These are phyloP conservation scores for Tympanopsis confertula DNA, from an alignment of 2,329 filamentous ascomycete genomes.

Conservation along the genomic window DNA sequence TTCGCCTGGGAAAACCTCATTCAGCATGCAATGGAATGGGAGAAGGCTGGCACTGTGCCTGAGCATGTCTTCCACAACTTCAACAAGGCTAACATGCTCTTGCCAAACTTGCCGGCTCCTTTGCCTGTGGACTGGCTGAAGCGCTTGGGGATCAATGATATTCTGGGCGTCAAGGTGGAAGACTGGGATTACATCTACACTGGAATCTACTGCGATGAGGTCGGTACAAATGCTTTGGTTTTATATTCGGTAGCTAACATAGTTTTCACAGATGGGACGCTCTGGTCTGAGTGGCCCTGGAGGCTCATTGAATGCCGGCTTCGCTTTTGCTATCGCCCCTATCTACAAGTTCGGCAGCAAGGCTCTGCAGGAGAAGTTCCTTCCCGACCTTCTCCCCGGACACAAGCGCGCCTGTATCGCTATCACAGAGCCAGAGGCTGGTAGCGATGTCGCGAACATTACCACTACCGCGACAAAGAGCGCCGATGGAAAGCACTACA, in stretches of 20 bases:
- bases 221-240: constrained; percentile 11
- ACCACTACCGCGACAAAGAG: constrained; percentile 53
- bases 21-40: constrained; percentile 57
- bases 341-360: constrained; percentile 56
- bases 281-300: constrained; percentile 52
- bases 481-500: constrained; percentile 52
- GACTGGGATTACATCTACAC: constrained; percentile 65
- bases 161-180: constrained; percentile 59
- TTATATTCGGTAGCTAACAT: no score
- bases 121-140: constrained; percentile 59
- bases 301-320: constrained; percentile 57
- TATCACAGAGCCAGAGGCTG: constrained; percentile 67
- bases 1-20: constrained; percentile 55
- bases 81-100: constrained; percentile 52
- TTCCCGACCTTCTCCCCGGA: constrained; percentile 57
- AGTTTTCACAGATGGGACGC: constrained; percentile 42
- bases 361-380: constrained; percentile 50
- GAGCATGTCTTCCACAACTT: constrained; percentile 54
- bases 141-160: constrained; percentile 50
- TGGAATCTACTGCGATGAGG: constrained; percentile 60
- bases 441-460: constrained; percentile 64
- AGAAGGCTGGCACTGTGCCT: constrained; percentile 51
- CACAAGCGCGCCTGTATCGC: constrained; percentile 62
- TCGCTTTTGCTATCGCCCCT: constrained; percentile 62
- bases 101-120: constrained; percentile 60